Evolutionary conservation across 257 asterid genomes (phyloP).

Genomic region (Lithospermum erythrorhizon): DNA sequence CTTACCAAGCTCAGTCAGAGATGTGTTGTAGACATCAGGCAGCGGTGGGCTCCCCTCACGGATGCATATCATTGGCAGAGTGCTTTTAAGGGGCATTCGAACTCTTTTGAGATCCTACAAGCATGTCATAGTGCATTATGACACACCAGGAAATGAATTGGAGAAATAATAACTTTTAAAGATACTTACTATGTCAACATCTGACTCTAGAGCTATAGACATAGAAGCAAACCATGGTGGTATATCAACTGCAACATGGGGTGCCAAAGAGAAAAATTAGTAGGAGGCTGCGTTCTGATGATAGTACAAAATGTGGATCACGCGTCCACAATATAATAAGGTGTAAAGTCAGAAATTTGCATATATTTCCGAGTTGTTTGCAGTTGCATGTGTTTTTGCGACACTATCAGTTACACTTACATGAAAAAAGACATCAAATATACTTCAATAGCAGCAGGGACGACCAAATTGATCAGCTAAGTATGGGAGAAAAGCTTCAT

Average conservation of each 20-base stretch:
- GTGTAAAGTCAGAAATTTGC: neutral
- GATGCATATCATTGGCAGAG: slow-evolving; percentile 69
- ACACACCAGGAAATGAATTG: neutral
- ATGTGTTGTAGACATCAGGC: slow-evolving; percentile 70
- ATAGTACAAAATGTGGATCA: neutral
- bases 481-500: too few species aligned
- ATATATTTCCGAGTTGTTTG: neutral
- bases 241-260: slow-evolving; percentile 67
- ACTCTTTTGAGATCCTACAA: slow-evolving; percentile 42
- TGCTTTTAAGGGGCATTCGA: slow-evolving; percentile 31
- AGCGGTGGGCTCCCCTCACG: slow-evolving; percentile 95
- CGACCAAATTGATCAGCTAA: too few species aligned
- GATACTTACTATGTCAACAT: slow-evolving; percentile 53
- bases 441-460: neutral
- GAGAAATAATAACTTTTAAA: slow-evolving; percentile 11
- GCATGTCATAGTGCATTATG: slow-evolving; percentile 6
- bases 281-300: slow-evolving; percentile 2
- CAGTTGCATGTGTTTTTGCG: neutral
- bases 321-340: neutral
- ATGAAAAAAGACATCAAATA: neutral
- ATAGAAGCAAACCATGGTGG: slow-evolving; percentile 83
- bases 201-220: slow-evolving; percentile 63
- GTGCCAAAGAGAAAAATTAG: slow-evolving; percentile 6
- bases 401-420: neutral
- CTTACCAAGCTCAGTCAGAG: slow-evolving; percentile 66